Percentiles rank a stretch among this genome's conserved stretches.
These are phyloP conservation scores for Athelia psychrophila DNA, from an alignment of 1,284 basidiomycete genomes.

Conservation along the genomic window DNA sequence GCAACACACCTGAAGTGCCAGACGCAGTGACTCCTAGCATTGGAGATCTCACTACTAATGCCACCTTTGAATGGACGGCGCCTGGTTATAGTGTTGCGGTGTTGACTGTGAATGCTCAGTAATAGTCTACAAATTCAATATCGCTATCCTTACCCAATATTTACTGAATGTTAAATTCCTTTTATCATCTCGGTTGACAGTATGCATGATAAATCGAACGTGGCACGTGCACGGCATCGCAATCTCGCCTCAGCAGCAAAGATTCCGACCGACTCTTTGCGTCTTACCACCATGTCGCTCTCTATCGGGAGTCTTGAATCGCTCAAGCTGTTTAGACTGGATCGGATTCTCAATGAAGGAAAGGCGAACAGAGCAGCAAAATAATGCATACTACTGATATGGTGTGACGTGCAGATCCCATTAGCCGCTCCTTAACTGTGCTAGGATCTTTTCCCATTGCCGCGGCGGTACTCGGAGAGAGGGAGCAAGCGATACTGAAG, in stretches of 20 bases:
- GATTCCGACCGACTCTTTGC: too few species aligned
- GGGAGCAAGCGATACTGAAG: conserved; percentile 50
- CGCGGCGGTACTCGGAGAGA: conserved; percentile 15
- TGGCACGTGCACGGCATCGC: too few species aligned
- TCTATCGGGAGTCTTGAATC: not conserved
- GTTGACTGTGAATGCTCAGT: conserved; percentile 30
- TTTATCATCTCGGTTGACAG: too few species aligned
- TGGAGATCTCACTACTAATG: conserved; percentile 40
- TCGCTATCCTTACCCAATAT: too few species aligned
- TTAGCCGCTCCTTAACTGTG: conserved; percentile 48
- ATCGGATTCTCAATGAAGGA: conserved; percentile 60
- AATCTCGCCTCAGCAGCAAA: too few species aligned
- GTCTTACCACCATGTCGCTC: too few species aligned
- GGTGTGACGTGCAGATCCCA: conserved; percentile 26
- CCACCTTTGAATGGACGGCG: conserved; percentile 54
- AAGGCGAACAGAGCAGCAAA: not conserved
- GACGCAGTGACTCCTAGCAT: conserved; percentile 43
- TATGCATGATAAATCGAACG: too few species aligned
- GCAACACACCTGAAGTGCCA: conserved; percentile 53
- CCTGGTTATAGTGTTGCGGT: conserved; percentile 59
- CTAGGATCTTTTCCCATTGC: conserved; percentile 35
- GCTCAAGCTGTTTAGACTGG: conserved; percentile 35
- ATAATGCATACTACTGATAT: not conserved
- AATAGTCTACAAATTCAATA: too few species aligned
- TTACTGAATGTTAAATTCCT: too few species aligned